These are phyloP conservation scores for Tetracentron sinense DNA, from an alignment of 164 flowering plant genomes.

Conservation along the genomic window DNA sequence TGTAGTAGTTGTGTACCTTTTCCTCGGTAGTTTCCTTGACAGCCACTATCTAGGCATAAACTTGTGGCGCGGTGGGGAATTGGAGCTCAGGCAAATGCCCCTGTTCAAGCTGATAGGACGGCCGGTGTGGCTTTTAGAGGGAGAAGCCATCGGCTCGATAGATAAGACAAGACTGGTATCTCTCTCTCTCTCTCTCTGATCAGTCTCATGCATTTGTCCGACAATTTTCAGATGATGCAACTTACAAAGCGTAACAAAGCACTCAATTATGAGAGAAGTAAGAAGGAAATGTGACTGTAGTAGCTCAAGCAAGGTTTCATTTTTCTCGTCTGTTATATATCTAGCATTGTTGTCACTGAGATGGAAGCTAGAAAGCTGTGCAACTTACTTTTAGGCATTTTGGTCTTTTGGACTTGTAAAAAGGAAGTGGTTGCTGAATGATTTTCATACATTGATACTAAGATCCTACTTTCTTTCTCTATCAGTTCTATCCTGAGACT, in stretches of 20 bases:
- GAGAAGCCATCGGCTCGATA: slow-evolving; percentile 56
- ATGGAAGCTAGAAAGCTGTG: too few relatives aligned
- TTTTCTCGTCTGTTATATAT: too few relatives aligned
- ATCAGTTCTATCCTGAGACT: too few relatives aligned
- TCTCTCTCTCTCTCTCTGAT: too few relatives aligned
- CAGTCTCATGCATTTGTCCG: not conserved
- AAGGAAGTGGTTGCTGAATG: too few relatives aligned
- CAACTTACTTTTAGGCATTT: too few relatives aligned
- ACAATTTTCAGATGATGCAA: not conserved
- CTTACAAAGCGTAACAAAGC: not conserved
- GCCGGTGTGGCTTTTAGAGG: slow-evolving; percentile 60
- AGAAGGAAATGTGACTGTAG: not conserved
- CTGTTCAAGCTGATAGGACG: slow-evolving; percentile 35
- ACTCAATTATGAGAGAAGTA: not conserved
- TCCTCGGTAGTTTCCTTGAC: slow-evolving; percentile 17
- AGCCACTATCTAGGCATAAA: slow-evolving; percentile 39
- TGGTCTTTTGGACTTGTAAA: too few relatives aligned
- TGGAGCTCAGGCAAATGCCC: slow-evolving; percentile 35
- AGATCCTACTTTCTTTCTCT: too few relatives aligned
- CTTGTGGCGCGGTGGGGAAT: slow-evolving; percentile 53
- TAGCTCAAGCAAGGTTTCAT: too few relatives aligned
- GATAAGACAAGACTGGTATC: slow-evolving; percentile 7
- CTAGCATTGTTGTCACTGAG: too few relatives aligned
- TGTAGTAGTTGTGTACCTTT: not conserved
- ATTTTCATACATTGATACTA: too few relatives aligned